phyloP scores from a whole-genome alignment of 306 rosid genomes.

The Trifolium pratense region DNA sequence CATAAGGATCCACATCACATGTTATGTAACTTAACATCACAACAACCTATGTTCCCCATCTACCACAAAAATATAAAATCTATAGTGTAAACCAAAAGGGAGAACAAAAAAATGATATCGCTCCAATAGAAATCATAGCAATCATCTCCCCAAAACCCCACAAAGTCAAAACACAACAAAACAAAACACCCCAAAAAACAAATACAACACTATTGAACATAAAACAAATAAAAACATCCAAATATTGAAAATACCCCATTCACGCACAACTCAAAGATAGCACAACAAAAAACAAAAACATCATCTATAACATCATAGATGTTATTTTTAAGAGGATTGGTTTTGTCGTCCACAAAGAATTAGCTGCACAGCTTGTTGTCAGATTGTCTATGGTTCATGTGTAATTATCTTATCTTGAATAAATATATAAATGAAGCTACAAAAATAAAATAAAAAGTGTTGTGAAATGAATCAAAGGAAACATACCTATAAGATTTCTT shows the following conservation, averaged over 20 bases:
- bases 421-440: too few species aligned
- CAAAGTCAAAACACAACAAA: constrained; percentile 29
- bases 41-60: constrained; percentile 39
- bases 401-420: too few species aligned
- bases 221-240: background rate
- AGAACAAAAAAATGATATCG: constrained; percentile 21
- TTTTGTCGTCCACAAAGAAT: too few species aligned
- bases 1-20: constrained; percentile 54
- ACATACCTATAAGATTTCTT: constrained; percentile 78
- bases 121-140: constrained; percentile 37
- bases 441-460: background rate
- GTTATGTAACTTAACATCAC: constrained; percentile 50
- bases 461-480: background rate
- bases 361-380: too few species aligned
- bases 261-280: background rate
- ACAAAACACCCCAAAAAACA: constrained; percentile 28
- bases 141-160: constrained; percentile 38
- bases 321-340: too few species aligned
- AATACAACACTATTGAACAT: background rate
- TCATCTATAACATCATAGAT: too few species aligned
- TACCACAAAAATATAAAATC: constrained; percentile 14
- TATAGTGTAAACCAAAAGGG: background rate
- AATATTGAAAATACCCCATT: background rate
- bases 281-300: background rate
- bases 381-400: too few species aligned